Evolutionary conservation across 2,329 filamentous ascomycete genomes (phyloP).

Genomic region (Fusarium verticillioides): DNA sequence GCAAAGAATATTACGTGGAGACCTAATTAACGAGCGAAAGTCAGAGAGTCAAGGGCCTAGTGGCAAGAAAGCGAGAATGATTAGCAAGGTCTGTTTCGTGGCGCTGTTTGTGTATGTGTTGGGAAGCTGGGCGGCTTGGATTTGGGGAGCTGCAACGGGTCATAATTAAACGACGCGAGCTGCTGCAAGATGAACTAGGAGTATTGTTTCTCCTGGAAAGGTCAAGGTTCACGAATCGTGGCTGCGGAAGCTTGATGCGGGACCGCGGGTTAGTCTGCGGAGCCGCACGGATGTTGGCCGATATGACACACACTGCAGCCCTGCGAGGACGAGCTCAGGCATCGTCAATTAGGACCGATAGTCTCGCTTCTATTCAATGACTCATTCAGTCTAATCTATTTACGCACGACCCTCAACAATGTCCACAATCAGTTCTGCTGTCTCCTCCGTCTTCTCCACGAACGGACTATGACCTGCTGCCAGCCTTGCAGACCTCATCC

Average conservation of each 20-base stretch:
- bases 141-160: not conserved
- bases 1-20: not conserved
- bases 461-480: slow-evolving; percentile 17
- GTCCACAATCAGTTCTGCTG: not conserved
- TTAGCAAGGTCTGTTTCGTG: not conserved
- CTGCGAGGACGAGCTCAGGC: not conserved
- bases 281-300: not conserved
- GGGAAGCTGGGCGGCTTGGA: not conserved
- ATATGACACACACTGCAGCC: not conserved
- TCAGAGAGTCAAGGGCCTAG: accelerated
- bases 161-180: not conserved
- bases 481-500: slow-evolving; percentile 7
- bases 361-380: not conserved
- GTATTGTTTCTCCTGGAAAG: too few relatives aligned
- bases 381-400: not conserved
- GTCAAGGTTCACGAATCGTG: not conserved
- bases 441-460: not conserved
- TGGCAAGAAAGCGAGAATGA: not conserved
- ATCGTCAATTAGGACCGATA: not conserved
- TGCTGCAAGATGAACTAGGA: accelerated
- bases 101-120: not conserved
- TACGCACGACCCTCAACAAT: not conserved
- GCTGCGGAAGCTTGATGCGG: not conserved
- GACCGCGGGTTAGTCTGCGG: not conserved
- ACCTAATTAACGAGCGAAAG: not conserved